A percentile compares a stretch with the other conserved stretches of the same genome.
Evolutionary conservation across 169 alveolate genomes (phyloP).

Genomic region (Neospora caninum): DNA sequence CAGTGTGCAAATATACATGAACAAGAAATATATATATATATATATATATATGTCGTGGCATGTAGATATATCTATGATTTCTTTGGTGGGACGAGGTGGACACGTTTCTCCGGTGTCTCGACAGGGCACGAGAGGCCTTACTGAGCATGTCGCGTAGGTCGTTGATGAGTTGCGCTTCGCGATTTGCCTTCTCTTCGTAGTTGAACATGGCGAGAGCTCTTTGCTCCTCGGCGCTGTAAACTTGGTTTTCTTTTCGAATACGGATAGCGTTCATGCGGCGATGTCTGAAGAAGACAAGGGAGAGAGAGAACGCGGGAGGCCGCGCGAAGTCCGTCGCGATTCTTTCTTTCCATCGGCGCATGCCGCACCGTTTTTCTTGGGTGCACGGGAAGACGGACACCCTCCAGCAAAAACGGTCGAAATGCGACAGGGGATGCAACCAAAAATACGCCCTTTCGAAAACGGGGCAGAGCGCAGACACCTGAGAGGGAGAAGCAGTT

Average conservation of each 20-base stretch:
- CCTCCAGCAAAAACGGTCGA: not conserved
- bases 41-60: not conserved
- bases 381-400: not conserved
- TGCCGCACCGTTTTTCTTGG: not conserved
- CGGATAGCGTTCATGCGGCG: slow-evolving; percentile 92
- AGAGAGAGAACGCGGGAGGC: not conserved
- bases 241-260: slow-evolving; percentile 87
- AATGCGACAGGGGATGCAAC: not conserved
- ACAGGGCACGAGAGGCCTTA: not conserved
- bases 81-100: not conserved
- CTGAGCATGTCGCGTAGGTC: slow-evolving; percentile 64
- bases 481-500: too few relatives aligned
- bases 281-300: slow-evolving; percentile 49
- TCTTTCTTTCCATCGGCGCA: not conserved
- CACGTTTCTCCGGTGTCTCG: not conserved
- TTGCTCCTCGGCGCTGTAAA: slow-evolving; percentile 70
- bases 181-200: slow-evolving; percentile 64
- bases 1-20: not conserved
- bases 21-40: not conserved
- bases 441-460: too few relatives aligned
- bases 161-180: slow-evolving; percentile 58
- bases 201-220: slow-evolving; percentile 69
- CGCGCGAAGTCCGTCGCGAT: too few relatives aligned
- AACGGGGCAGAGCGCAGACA: too few relatives aligned
- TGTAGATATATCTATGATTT: not conserved